Evolutionary conservation across 2,329 filamentous ascomycete genomes (phyloP), one percentile per base, ranked within the genome.

Genomic region (Leptodontidium sp.): DNA sequence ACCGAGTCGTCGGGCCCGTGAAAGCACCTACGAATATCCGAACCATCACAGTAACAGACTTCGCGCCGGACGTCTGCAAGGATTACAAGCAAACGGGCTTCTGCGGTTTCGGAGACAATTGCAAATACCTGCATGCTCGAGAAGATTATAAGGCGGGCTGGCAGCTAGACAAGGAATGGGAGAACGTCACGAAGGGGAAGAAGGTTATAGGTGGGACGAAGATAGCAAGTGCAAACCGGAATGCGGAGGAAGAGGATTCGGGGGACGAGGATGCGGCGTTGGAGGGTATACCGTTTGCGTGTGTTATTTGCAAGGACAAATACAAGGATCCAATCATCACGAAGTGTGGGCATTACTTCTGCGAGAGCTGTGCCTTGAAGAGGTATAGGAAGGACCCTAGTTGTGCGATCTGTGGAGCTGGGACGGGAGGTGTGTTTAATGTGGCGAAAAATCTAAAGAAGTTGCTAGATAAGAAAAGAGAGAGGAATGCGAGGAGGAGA

Each of bases 161-260:
- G 96, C 93, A 98, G 79, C 85, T 99, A 4, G 96, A 99, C 79
- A 87, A 87, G 64, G 95, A 98, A 61, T 99, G 96, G 96, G 96
- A 99, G 78, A 91, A 88, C 45, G 89, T 90, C 2, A 92, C 89
- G 7, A 94, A 92, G 76, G 91, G 87, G 61, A 90, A 89, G 79
- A 90, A 88, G 77, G 84, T 87, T 55, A 73, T 86, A 0, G 84
- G 82, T 5, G 90, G 90, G 7, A 92, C 87, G 2, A 78, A 73
- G 57, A 68, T 79, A 0, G 78, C 77, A 11, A 74, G 71, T 61
- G 77, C 77, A 7, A 75, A 79, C 68, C 73, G 77, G 8, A 74
- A 75, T 58, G 70, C 64, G 6, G 70, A 76, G 1, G 81, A 82
- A 1, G 84, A 85, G 1, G 82, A 84, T 1, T 82, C 84, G 4